These are phyloP conservation scores for Penicillium canariense DNA, from an alignment of 495 filamentous ascomycete genomes.

Conservation along the genomic window DNA sequence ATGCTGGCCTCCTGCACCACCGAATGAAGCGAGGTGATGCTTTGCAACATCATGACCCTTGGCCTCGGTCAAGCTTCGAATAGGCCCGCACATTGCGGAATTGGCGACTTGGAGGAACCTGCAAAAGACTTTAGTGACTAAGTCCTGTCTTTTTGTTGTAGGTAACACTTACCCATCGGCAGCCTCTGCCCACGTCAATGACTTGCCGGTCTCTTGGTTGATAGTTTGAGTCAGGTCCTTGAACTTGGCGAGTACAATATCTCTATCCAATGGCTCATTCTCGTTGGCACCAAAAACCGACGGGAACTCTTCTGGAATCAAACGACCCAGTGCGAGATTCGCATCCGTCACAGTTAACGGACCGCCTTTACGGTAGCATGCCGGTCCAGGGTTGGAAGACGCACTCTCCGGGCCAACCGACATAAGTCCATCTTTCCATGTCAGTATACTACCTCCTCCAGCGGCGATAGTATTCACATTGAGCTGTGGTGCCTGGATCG, in stretches of 20 bases:
- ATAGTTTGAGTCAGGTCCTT: conserved; percentile 69
- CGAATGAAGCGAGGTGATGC: conserved; percentile 37
- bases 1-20: conserved; percentile 42
- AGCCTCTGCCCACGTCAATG: conserved; percentile 72
- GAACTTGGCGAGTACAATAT: conserved; percentile 69
- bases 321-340: conserved; percentile 76
- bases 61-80: conserved; percentile 28
- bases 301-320: conserved; percentile 88
- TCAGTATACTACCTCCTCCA: conserved; percentile 80
- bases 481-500: conserved; percentile 81
- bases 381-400: conserved; percentile 81
- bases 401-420: conserved; percentile 88
- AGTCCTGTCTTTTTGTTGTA: too few relatives aligned
- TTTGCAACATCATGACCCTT: conserved; percentile 29
- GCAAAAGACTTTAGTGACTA: too few relatives aligned
- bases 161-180: too few relatives aligned
- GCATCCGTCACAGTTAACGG: conserved; percentile 89
- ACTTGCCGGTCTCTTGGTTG: conserved; percentile 52
- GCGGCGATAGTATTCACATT: conserved; percentile 95
- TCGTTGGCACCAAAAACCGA: too few relatives aligned
- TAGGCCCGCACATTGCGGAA: conserved; percentile 7
- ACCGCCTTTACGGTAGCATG: conserved; percentile 87
- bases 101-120: conserved; percentile 11
- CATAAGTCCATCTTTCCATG: conserved; percentile 83
- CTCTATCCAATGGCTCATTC: conserved; percentile 68